Evolutionary conservation across 1,284 basidiomycete genomes (phyloP).

Genomic region (Taiwanofungus camphoratus): DNA sequence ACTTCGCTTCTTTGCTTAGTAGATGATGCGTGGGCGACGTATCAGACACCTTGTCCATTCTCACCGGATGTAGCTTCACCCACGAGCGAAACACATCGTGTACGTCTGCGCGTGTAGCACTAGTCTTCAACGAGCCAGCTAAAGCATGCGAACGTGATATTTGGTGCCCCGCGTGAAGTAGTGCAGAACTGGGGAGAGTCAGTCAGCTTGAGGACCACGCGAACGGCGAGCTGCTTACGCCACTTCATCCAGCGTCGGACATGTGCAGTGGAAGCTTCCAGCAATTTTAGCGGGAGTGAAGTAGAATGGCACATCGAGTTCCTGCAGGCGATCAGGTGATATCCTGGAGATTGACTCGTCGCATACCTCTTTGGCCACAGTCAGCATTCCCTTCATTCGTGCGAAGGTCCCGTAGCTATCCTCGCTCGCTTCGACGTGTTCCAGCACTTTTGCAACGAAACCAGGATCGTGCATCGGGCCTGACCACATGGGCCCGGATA

Average conservation of each 20-base stretch:
- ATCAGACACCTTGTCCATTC: constrained; percentile 72
- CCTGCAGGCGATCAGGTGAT: constrained; percentile 40
- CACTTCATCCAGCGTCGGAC: constrained; percentile 70
- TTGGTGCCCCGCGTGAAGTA: constrained; percentile 81
- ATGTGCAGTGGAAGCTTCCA: constrained; percentile 77
- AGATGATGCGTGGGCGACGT: constrained; percentile 64
- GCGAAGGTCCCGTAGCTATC: constrained; percentile 72
- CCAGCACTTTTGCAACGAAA: constrained; percentile 75
- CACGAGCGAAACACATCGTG: constrained; percentile 84
- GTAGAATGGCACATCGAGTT: constrained; percentile 81
- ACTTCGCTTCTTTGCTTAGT: constrained; percentile 65
- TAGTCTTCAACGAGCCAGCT: constrained; percentile 89
- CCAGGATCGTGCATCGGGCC: constrained; percentile 77
- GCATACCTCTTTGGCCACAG: constrained; percentile 78
- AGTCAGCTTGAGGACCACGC: background rate
- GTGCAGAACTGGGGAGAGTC: constrained; percentile 57
- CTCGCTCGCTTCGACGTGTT: constrained; percentile 60
- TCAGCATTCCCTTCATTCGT: constrained; percentile 95
- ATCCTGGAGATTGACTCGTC: no score
- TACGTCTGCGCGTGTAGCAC: constrained; percentile 67
- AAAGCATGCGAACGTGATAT: constrained; percentile 89
- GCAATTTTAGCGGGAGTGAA: constrained; percentile 85
- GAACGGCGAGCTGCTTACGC: constrained; percentile 46
- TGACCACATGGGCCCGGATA: constrained; percentile 97
- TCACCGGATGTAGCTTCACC: constrained; percentile 80